Evolutionary conservation across 352 stramenopile genomes (phyloP), one percentile per base, ranked within the genome.

Genomic region (Globisporangium takayamanum): DNA sequence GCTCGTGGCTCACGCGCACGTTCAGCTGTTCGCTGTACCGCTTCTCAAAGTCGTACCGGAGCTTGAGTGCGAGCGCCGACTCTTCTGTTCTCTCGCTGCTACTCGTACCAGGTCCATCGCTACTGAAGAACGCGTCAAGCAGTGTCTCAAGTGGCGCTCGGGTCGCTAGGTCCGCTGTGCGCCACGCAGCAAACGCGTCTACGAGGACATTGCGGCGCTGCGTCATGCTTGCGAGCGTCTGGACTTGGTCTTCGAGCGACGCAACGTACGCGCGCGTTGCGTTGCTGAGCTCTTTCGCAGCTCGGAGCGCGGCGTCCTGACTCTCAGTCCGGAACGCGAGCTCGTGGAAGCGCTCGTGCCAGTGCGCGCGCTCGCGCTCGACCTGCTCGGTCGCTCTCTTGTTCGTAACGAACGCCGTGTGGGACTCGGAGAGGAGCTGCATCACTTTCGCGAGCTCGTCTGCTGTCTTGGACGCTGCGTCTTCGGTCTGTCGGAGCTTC

Each of bases 11-110:
- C 15, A 88, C 59, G 5, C 80, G 73, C 20, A 84, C 26, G 30
- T 76, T 80, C 3, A 89, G 53, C 62, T 84, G 78, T 0, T 85
- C 68, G 28, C 74, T 53, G 58, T 80, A 88, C 7, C 68, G 74
- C 46, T 56, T 68, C 50, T 88, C 75, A 33, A 78, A 85, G 42
- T 84, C 72, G 47, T 76, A 73, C 4, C 64, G 67, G 16, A 89
- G 48, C 12, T 68, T 74, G 2, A 53, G 44, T 50, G 80, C 67
- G 8, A 72, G 26, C 25, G 73, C 68, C 1, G 55, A 61, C 12
- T 10, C 20, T 26, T 30, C 36, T 30, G 25, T 37, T 15, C 3
- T 36, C 22, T 22, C 25, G n/a, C 20, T 18, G n/a, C 7, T 20
- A 12, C 15, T 20, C 28, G 5, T 5, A 33, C 28, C 5, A 3